Conservation (phyloP, 2,329 filamentous ascomycete species). For the Hymenoscyphus linearis region DNA sequence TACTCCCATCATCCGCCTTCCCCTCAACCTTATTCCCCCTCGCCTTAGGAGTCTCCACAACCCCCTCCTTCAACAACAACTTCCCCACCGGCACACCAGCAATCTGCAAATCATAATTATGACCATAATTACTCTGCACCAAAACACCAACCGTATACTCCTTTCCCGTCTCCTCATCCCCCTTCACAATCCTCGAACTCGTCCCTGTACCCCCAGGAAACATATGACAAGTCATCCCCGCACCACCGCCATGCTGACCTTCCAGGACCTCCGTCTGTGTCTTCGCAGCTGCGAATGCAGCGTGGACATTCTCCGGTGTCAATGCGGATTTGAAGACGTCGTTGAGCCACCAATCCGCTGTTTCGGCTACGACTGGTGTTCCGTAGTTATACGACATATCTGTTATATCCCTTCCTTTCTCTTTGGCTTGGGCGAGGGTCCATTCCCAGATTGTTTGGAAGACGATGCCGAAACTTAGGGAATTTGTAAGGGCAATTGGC, state of each 20-base stretch:
- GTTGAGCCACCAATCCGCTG: slow-evolving; percentile 57
- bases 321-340: slow-evolving; percentile 52
- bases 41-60: slow-evolving; percentile 24
- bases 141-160: slow-evolving; percentile 56
- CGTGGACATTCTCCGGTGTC: slow-evolving; percentile 46
- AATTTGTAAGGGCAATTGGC: slow-evolving; percentile 35
- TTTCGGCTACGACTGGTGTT: slow-evolving; percentile 54
- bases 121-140: slow-evolving; percentile 62
- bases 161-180: slow-evolving; percentile 36
- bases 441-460: slow-evolving; percentile 30
- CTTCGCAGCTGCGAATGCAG: slow-evolving; percentile 47
- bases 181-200: slow-evolving; percentile 51
- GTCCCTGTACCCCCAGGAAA: slow-evolving; percentile 65
- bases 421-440: slow-evolving; percentile 18
- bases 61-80: slow-evolving; percentile 44
- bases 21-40: slow-evolving; percentile 29
- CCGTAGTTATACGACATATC: slow-evolving; percentile 30
- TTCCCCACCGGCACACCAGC: slow-evolving; percentile 57
- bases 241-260: slow-evolving; percentile 61
- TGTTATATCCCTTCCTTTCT: slow-evolving; percentile 15
- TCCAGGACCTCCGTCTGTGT: slow-evolving; percentile 48
- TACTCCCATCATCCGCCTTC: slow-evolving; percentile 55
- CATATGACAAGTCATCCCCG: slow-evolving; percentile 60
- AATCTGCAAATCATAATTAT: slow-evolving; percentile 50
- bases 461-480: slow-evolving; percentile 34